A percentile compares a stretch with the other conserved stretches of the same genome.
Conservation (phyloP, 176 grass and related monocot genomes). For the Urochloa ruziziensis region DNA sequence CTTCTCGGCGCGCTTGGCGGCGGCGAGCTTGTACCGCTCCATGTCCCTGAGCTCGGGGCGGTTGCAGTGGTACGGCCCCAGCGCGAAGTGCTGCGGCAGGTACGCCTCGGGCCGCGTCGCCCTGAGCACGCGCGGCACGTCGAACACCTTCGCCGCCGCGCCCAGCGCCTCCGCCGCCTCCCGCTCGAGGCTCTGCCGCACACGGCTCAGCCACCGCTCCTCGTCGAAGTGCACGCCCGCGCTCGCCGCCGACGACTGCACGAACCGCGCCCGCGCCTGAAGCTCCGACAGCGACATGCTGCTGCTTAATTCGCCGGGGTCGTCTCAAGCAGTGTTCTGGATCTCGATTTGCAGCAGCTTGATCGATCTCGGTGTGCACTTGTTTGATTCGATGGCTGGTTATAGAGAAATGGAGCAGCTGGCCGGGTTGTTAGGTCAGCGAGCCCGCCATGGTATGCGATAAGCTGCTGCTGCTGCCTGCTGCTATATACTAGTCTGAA, state of each 20-base stretch:
- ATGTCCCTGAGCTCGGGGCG: conserved; percentile 76
- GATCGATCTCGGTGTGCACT: neutral
- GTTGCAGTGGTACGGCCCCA: conserved; percentile 75
- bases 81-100: conserved; percentile 67
- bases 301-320: too few species aligned
- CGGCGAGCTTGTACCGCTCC: conserved; percentile 88
- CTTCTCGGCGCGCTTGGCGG: conserved; percentile 71
- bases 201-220: conserved; percentile 60
- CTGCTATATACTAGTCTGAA: neutral
- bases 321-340: neutral
- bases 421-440: neutral
- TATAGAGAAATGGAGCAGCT: neutral
- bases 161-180: conserved; percentile 41
- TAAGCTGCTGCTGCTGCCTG: neutral
- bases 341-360: neutral
- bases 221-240: conserved; percentile 43
- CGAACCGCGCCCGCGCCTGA: conserved; percentile 32
- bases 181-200: conserved; percentile 52
- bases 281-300: conserved; percentile 29
- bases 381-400: neutral
- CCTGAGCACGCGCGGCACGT: conserved; percentile 51
- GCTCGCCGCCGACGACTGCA: conserved; percentile 25
- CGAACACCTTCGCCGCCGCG: conserved; percentile 58
- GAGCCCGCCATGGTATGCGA: neutral
- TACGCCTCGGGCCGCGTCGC: conserved; percentile 55